Conservation (phyloP, 2,329 filamentous ascomycete genomes). For the Cladosporium phlei region DNA sequence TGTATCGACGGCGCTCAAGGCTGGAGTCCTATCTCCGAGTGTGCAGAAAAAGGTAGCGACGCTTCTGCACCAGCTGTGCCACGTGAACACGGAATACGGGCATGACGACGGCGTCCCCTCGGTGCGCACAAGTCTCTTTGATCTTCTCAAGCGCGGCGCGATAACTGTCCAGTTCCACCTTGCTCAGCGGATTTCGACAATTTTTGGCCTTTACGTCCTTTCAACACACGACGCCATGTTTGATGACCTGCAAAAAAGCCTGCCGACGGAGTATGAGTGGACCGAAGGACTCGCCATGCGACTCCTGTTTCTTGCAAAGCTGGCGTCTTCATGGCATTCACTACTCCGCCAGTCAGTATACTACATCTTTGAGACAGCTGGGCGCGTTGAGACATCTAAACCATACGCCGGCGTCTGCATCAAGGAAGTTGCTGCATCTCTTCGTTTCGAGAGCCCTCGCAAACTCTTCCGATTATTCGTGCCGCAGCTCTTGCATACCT, state of each 20-base stretch:
- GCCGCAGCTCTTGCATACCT: conserved; percentile 85
- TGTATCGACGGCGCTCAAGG: conserved; percentile 61
- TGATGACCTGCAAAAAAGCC: conserved; percentile 70
- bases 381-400: conserved; percentile 60
- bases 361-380: conserved; percentile 87
- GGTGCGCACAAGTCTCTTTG: conserved; percentile 67
- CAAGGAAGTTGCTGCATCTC: conserved; percentile 56
- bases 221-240: conserved; percentile 80
- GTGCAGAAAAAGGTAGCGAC: conserved; percentile 63
- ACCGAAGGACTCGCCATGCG: conserved; percentile 81
- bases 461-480: conserved; percentile 79
- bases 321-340: conserved; percentile 82
- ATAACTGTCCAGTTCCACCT: conserved; percentile 73
- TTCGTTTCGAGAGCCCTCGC: conserved; percentile 61
- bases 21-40: conserved; percentile 63
- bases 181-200: conserved; percentile 60
- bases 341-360: conserved; percentile 83
- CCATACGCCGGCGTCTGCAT: conserved; percentile 72
- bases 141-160: conserved; percentile 61
- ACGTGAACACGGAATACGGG: conserved; percentile 63
- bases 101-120: conserved; percentile 51
- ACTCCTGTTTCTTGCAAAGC: conserved; percentile 66
- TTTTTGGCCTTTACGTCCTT: conserved; percentile 80
- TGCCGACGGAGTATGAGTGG: conserved; percentile 69
- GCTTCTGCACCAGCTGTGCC: conserved; percentile 67